These are phyloP conservation scores for Epichloe sp. DNA, from an alignment of 2,329 filamentous ascomycete genomes.

Conservation along the genomic window DNA sequence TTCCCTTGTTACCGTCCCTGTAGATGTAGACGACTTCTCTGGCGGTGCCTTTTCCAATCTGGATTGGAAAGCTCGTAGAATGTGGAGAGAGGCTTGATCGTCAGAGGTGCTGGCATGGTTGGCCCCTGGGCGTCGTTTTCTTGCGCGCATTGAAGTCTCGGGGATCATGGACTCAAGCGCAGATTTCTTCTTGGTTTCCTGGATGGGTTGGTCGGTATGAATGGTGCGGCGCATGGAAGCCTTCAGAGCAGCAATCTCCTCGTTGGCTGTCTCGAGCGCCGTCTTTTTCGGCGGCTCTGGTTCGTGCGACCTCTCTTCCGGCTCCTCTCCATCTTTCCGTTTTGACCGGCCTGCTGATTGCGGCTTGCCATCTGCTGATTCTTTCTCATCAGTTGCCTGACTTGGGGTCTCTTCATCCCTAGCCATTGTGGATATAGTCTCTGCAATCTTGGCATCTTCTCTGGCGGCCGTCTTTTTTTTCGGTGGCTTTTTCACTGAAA, in stretches of 20 bases:
- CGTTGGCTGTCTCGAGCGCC: constrained; percentile 57
- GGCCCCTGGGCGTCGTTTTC: constrained; percentile 53
- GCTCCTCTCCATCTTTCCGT: constrained; percentile 6
- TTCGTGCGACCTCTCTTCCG: constrained; percentile 12
- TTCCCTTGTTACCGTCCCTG: constrained; percentile 26
- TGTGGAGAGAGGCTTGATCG: constrained; percentile 52
- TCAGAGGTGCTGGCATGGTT: constrained; percentile 37
- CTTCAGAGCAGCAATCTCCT: constrained; percentile 68
- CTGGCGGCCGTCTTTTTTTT: constrained; percentile 18
- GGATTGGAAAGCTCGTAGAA: constrained; percentile 68
- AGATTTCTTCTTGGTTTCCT: constrained; percentile 47
- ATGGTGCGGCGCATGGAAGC: constrained; percentile 64
- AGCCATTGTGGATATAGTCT: background rate
- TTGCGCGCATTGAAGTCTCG: constrained; percentile 52
- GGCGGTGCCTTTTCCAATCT: constrained; percentile 50
- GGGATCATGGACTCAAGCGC: constrained; percentile 64
- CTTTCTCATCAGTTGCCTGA: background rate
- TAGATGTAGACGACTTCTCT: constrained; percentile 22
- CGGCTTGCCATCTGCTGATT: background rate
- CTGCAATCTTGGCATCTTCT: constrained; percentile 16
- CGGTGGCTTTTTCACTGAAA: constrained; percentile 12
- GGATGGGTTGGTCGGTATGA: constrained; percentile 30
- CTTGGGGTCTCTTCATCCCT: constrained; percentile 7
- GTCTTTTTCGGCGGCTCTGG: constrained; percentile 28
- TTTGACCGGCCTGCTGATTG: background rate